Percentiles rank a stretch among this genome's conserved stretches.
Evolutionary conservation across 1,284 basidiomycete genomes (phyloP).

Genomic region (Entoloma clypeatum): DNA sequence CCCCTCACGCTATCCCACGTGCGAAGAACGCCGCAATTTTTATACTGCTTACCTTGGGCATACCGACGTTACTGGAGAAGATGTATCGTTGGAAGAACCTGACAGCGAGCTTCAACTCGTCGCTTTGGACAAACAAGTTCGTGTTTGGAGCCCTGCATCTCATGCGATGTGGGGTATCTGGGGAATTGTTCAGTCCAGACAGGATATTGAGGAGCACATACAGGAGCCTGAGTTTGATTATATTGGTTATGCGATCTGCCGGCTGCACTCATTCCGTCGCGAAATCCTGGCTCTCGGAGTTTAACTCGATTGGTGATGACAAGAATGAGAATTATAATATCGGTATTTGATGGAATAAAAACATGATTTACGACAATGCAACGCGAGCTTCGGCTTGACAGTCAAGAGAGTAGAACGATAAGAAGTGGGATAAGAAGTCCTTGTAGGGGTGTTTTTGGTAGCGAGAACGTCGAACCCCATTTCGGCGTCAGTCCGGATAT

Average conservation of each 20-base stretch:
- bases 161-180: conserved; percentile 91
- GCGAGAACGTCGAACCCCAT: no score
- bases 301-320: conserved; percentile 26
- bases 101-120: conserved; percentile 38
- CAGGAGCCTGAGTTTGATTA: conserved; percentile 74
- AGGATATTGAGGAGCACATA: conserved; percentile 64
- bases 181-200: conserved; percentile 87
- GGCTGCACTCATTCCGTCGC: conserved; percentile 59
- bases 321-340: conserved; percentile 30
- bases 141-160: conserved; percentile 81
- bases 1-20: conserved; percentile 67
- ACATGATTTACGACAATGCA: conserved; percentile 47
- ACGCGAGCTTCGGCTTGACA: conserved; percentile 41
- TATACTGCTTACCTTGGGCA: conserved; percentile 78
- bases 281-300: conserved; percentile 51
- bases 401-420: conserved; percentile 39
- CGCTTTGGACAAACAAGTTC: conserved; percentile 73
- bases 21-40: conserved; percentile 75
- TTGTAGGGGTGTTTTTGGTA: conserved; percentile 14
- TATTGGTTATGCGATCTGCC: conserved; percentile 63
- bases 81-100: conserved; percentile 26
- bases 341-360: conserved; percentile 45
- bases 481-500: no score
- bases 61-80: conserved; percentile 30
- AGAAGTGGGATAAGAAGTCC: conserved; percentile 19